Base-by-base conservation (phyloP, 495 filamentous ascomycete species). In the Podospora fimiseda region DNA sequence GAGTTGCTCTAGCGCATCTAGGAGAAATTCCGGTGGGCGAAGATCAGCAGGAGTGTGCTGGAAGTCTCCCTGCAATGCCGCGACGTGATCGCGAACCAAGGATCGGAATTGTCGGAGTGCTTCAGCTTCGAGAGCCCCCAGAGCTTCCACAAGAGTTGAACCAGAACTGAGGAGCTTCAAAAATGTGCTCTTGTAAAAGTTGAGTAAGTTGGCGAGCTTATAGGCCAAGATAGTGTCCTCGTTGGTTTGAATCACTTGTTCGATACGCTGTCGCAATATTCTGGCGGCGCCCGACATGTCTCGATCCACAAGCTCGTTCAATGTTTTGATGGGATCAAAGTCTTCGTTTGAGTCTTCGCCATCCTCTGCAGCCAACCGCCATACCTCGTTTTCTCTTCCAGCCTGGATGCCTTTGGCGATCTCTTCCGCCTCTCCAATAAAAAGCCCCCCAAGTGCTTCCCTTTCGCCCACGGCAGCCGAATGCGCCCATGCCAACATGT, bases 401-500 rank as follows among this genome's bases (percentile, higher is more conserved):
- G 88, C 86, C 63, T 90, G 82, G 36, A 98, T 88, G 2, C 86
- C 88, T 52, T 82, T 86, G 33, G 86, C 88, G 55, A 95, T 87
- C 56, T 95, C 89, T 52, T 93, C 88, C n/a, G 89, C 91, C 49
- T 95, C 90, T 1, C 85, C 83, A 30, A 96, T 85, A 63, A 97
- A 97, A 3, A 99, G 71, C 3, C 87, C 83, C 62, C 96, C 93
- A 15, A 99, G 75, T 2, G 92, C 89, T 67, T 99, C 93, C 40
- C 88, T 80, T 68, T 99, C 93, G 16, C 90, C 91, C 0, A 97
- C 93, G 0, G 92, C 82, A 5, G 90, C 86, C 1, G 94, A 96
- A 63, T 99, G 93, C 2, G 84, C 82, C 93, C 93, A 99, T 5
- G 93, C 93, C 14, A 97, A 79, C 92, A 99, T 97, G 64, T 99